Conservation (phyloP, 768 basidiomycete species). For the Artomyces pyxidatus region DNA sequence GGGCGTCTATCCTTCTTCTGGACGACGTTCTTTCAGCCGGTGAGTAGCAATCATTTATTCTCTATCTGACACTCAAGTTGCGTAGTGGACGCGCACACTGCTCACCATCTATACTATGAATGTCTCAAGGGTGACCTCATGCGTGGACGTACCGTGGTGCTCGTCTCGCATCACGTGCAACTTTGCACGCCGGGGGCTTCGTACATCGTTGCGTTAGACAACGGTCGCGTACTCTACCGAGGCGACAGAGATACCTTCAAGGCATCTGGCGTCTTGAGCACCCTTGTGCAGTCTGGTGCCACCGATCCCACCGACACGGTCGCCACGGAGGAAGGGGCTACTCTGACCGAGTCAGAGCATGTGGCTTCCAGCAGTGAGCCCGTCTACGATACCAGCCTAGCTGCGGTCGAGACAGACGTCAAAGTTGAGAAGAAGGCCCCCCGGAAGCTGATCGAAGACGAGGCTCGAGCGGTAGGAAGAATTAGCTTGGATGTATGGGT, state of each 20-base stretch:
- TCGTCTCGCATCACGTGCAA: conserved; percentile 93
- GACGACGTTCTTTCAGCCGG: conserved; percentile 69
- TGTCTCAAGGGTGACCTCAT: conserved; percentile 78
- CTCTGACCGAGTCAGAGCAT: conserved; percentile 3
- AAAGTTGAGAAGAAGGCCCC: conserved; percentile 45
- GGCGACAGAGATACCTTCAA: conserved; percentile 61
- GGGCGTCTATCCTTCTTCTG: conserved; percentile 71
- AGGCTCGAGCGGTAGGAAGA: conserved; percentile 40
- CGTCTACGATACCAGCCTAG: conserved; percentile 36
- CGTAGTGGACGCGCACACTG: conserved; percentile 77
- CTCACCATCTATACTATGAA: conserved; percentile 71
- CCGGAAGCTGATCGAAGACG: conserved; percentile 73
- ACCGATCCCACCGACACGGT: conserved; percentile 29
- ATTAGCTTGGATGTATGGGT: conserved; percentile 39
- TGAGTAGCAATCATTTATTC: conserved; percentile 12
- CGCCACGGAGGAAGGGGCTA: conserved; percentile 29
- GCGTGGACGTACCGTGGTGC: conserved; percentile 69
- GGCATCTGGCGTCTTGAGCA: conserved; percentile 54
- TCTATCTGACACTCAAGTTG: background rate
- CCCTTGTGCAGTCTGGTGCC: conserved; percentile 54
- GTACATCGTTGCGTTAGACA: conserved; percentile 79
- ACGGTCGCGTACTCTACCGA: conserved; percentile 69
- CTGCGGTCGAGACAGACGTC: conserved; percentile 25
- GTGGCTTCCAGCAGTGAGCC: conserved; percentile 14
- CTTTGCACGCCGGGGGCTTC: conserved; percentile 72